Conservation (phyloP, 2,329 filamentous ascomycete genomes). For the Fusarium secorum region DNA sequence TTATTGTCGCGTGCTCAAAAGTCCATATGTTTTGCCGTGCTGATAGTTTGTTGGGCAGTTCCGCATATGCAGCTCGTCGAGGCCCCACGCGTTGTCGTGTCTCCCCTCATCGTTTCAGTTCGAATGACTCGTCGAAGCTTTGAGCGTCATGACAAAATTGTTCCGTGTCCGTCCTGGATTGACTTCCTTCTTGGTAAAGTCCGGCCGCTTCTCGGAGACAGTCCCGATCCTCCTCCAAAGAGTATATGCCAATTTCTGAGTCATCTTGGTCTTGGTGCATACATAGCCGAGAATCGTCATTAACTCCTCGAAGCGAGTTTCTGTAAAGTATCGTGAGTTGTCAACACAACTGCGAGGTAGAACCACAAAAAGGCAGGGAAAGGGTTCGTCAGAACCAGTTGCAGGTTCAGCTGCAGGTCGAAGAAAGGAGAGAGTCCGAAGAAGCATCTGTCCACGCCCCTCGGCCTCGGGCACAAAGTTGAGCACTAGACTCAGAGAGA, state of each 20-base stretch:
- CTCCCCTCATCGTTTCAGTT: constrained; percentile 20
- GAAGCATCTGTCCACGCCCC: constrained; percentile 84
- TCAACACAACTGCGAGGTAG: constrained; percentile 85
- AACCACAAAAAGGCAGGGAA: constrained; percentile 85
- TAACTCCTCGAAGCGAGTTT: constrained; percentile 72
- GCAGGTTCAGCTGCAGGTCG: constrained; percentile 41
- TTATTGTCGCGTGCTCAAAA: constrained; percentile 12
- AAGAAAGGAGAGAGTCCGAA: constrained; percentile 76
- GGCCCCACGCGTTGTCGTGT: constrained; percentile 24
- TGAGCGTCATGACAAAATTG: constrained; percentile 85
- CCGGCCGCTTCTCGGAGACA: constrained; percentile 13
- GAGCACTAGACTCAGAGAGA: constrained; percentile 90
- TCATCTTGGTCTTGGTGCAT: constrained; percentile 72
- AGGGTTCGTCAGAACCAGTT: constrained; percentile 45
- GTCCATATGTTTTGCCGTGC: constrained; percentile 15
- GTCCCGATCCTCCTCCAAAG: constrained; percentile 70
- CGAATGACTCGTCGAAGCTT: constrained; percentile 40
- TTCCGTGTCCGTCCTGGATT: constrained; percentile 80
- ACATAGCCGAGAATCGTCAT: constrained; percentile 81
- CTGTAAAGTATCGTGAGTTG: constrained; percentile 90
- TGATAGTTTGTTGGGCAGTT: constrained; percentile 36
- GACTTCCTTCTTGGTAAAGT: constrained; percentile 72
- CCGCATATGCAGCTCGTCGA: constrained; percentile 38
- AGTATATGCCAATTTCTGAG: constrained; percentile 86
- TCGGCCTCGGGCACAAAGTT: constrained; percentile 88